Evolutionary conservation across 345 rosid genomes (phyloP), one percentile per base, ranked within the genome.

Genomic region (Salix arbutifolia): DNA sequence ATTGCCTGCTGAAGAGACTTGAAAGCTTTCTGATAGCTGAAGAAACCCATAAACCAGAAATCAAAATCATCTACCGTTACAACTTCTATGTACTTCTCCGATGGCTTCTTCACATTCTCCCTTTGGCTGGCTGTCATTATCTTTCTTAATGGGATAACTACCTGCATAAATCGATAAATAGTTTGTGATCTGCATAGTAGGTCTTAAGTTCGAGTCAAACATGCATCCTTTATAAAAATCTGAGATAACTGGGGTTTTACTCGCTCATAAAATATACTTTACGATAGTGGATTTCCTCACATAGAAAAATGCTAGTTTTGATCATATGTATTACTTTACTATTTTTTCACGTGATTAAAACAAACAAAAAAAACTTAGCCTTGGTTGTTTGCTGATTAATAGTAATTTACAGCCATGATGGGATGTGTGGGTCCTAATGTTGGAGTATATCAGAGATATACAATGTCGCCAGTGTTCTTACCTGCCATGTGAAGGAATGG

Each of bases 41-140:
- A 69, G 85, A 95, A 93, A 1, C 99, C 97, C 93, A 93, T 90
- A 67, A 93, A 91, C 97, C 97, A 93, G 89, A 95, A 95, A 67
- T 95, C 96, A 61, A 88, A 93, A 75, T 65, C 76, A 74, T 95
- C 97, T 2, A 83, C 87, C 0, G 97, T 95, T 12, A 84, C 86
- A 37, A 92, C 73, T 80, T 94, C 90, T 28, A 90, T 79, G 81
- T 87, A 91, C 86, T 94, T 91, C 42, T 91, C 84, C 11, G 94
- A 87, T 65, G 95, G 94, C 42, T 83, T 89, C 90, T 91, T 83
- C 64, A 68, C 80, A 77, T 90, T 88, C 78, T 81, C 82, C 46
- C 89, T 86, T 37, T 82, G 87, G 79, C 87, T 87, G 5, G 83
- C 91, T 73, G 78, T 73, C 76, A 85, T 84, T 83, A 94, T 85